These are phyloP conservation scores for Kwoniella sp. DNA, from an alignment of 768 basidiomycete genomes.

Conservation along the genomic window DNA sequence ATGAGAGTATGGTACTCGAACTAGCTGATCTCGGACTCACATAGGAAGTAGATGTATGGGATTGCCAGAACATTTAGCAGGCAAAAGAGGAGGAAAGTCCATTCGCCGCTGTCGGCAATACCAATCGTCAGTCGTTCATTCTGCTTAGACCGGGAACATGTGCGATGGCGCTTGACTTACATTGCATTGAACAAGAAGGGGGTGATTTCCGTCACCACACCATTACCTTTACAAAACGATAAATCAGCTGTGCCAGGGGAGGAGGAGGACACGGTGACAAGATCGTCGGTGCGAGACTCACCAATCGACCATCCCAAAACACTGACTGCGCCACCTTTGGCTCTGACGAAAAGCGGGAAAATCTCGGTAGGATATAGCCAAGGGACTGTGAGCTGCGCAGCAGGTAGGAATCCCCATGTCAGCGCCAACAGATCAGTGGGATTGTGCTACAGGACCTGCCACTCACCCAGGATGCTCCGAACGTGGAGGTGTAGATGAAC, in stretches of 20 bases:
- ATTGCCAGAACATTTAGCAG: constrained; percentile 31
- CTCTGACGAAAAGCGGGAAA: constrained; percentile 31
- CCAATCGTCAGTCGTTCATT: no score
- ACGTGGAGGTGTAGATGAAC: constrained; percentile 33
- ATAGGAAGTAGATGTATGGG: constrained; percentile 22
- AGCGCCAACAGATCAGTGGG: no score
- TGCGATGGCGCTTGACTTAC: constrained; percentile 2
- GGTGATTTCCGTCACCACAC: constrained; percentile 30
- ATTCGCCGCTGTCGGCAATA: constrained; percentile 28
- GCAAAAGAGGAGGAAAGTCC: constrained; percentile 38
- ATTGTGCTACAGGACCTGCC: no score
- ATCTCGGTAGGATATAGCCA: constrained; percentile 38
- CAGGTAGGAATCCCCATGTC: neutral
- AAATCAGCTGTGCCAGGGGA: no score
- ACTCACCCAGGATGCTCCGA: constrained; percentile 35
- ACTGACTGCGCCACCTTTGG: constrained; percentile 29
- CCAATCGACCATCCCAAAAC: constrained; percentile 31
- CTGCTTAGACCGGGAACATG: constrained; percentile 6
- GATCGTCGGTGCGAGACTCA: neutral
- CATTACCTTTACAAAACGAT: constrained; percentile 25
- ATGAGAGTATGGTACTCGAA: no score
- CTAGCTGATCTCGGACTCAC: constrained; percentile 10
- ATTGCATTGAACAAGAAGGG: constrained; percentile 36
- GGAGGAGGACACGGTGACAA: no score
- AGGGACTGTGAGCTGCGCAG: constrained; percentile 27